Evolutionary conservation across 257 asterid genomes (phyloP).

Genomic region (Nicotiana attenuata): DNA sequence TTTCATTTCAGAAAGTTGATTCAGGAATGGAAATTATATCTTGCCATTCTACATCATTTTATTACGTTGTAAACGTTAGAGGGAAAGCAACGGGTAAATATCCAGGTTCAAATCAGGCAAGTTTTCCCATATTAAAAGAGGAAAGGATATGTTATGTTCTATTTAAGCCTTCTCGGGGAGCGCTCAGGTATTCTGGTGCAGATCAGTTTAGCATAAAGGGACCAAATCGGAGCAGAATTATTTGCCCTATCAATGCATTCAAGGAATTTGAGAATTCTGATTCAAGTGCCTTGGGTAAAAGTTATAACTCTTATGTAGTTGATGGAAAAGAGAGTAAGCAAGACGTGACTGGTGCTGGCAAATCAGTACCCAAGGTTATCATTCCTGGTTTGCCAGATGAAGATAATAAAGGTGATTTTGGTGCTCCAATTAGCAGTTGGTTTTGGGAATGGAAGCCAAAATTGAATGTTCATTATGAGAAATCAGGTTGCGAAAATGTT

Average conservation of each 20-base stretch:
- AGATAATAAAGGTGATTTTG: constrained; percentile 33
- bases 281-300: constrained; percentile 35
- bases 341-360: constrained; percentile 27
- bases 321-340: constrained; percentile 39
- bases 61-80: constrained; percentile 26
- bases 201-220: constrained; percentile 26
- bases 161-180: constrained; percentile 13
- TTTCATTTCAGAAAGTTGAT: constrained; percentile 33
- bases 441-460: constrained; percentile 87
- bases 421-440: constrained; percentile 52
- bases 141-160: constrained; percentile 17
- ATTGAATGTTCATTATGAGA: constrained; percentile 64
- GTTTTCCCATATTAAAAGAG: constrained; percentile 23
- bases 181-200: constrained; percentile 21
- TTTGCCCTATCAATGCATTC: constrained; percentile 24
- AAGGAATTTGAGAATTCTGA: constrained; percentile 29
- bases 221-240: constrained; percentile 14
- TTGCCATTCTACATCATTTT: constrained; percentile 37
- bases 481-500: constrained; percentile 60
- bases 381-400: constrained; percentile 71
- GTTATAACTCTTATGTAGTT: constrained; percentile 33
- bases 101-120: constrained; percentile 19
- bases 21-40: constrained; percentile 53
- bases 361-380: constrained; percentile 46
- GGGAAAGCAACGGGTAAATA: constrained; percentile 12